phyloP scores from a whole-genome alignment of 257 asterid species.

The Solanum paucissectum region DNA sequence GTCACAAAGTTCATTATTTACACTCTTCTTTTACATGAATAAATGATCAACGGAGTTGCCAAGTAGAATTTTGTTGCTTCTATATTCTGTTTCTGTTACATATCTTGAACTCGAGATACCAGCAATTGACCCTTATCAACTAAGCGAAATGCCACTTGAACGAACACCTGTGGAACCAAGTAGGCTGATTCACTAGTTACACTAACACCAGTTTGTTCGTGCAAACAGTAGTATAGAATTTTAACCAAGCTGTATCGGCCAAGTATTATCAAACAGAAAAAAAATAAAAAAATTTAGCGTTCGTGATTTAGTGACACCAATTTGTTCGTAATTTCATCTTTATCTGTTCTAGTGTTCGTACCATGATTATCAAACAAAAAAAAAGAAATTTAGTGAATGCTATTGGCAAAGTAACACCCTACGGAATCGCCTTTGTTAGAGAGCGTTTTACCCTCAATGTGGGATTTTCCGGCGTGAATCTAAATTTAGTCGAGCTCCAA shows the following conservation, averaged over 20 bases:
- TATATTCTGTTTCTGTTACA: neutral
- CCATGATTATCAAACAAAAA: too few relatives aligned
- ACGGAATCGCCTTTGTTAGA: too few relatives aligned
- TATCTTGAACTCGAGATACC: neutral
- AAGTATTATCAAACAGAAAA: too few relatives aligned
- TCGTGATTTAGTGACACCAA: too few relatives aligned
- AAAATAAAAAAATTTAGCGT: too few relatives aligned
- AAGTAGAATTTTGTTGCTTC: neutral
- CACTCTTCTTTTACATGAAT: neutral
- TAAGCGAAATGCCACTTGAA: neutral
- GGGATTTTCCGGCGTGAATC: too few relatives aligned
- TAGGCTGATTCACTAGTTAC: neutral
- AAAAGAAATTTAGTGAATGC: neutral
- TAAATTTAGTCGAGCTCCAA: too few relatives aligned
- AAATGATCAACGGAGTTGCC: neutral
- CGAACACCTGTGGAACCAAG: neutral
- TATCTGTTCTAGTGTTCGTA: too few relatives aligned
- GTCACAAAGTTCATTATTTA: neutral
- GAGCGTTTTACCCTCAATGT: too few relatives aligned
- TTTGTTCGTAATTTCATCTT: too few relatives aligned
- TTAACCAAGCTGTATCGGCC: neutral
- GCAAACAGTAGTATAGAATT: neutral
- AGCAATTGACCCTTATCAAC: neutral
- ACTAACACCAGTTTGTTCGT: neutral
- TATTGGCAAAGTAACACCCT: neutral